Evolutionary conservation across 2,329 filamentous ascomycete species (phyloP), one percentile per base, ranked within the genome.

Genomic region (Fusarium falciforme): DNA sequence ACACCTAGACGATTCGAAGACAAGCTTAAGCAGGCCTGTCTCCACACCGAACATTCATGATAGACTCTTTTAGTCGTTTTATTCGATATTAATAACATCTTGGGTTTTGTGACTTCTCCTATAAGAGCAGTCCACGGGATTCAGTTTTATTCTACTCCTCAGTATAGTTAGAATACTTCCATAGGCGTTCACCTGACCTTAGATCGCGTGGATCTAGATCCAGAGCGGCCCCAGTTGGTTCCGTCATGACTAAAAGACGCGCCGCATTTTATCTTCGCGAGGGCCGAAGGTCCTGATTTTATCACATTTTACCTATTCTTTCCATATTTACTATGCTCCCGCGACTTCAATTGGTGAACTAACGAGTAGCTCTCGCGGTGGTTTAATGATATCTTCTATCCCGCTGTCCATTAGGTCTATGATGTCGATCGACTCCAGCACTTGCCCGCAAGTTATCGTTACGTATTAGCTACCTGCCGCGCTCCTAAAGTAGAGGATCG

Each of bases 321-420:
- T 40, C 67, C 44, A 22, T 25, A 66, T 62, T 66, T 69, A 8
- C 67, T 42, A 55, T 69, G 35, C 63, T 59, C 33, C 29, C 42
- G 6, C n/a, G 33, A 60, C 25, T 70, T 66, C 54, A 54, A 49
- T 64, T 29, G 59, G 59, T 40, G 63, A 16, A 66, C 67, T 54
- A 36, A 64, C n/a, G 54, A 70, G 59, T 25, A 52, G 25, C 20
- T 68, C 47, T 68, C 49, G n/a, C 49, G 49, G 44, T 70, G 54
- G 63, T 70, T 66, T 61, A 31, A 70, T 70, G 8, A 63, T 25
- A 69, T 69, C 58, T 69, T 69, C 35, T 66, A 69, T 55, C 49
- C 57, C 7, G 55, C 68, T 64, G 31, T 67, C 60, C 61, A 57
- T 65, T 29, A 59, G 22, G 49, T 60, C 8, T 70, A 70, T 9